Base-by-base conservation (phyloP, 2,329 filamentous ascomycete species). In the Aspergillus puulaauensis region DNA sequence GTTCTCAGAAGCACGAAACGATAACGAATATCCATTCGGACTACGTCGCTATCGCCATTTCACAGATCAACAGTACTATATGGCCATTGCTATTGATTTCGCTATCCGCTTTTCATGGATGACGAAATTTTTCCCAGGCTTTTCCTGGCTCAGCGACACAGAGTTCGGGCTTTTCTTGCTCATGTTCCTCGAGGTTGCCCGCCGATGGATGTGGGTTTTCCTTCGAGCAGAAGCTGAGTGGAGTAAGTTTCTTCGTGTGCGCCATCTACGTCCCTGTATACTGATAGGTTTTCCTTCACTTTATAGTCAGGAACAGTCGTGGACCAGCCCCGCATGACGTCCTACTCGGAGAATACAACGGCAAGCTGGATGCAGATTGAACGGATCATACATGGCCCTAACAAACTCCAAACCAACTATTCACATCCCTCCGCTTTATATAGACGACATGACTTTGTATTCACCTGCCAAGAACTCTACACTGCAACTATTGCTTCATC, bases 131-230 rank as follows among this genome's bases (percentile, higher is more conserved):
- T 90, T 88, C 64, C 86, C 90, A 31, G 89, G 90, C 71, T 78
- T 97, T 57, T 89, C 93, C 71, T 90, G 90, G 71, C 87, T 96
- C 56, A 88, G 90, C 65, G 92, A 96, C 71, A 85, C 92, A 52
- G 95, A 98, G 77, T 88, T 87, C 55, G 91, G 91, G 7, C 90
- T 98, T 45, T 99, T 97, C 71, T 68, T 93, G 24, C 85, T 98
- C 68, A 89, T 97, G 79, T 82, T 90, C 45, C 79, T 96, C 11
- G 95, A 99, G 77, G 90, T 98, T 17, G 82, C 91, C 46, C 84
- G 95, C 48, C 83, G 95, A 57, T 98, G 93, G 92, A 83, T 98
- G 60, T 99, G 95, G 95, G 91, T 97, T 57, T 98, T 97, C 76
- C 91, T 98, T 76, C 85, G 95, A 9, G 88, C 96, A 41, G 95